Base-by-base conservation (phyloP, 2,329 filamentous ascomycete genomes). In the Xylaria multiplex region DNA sequence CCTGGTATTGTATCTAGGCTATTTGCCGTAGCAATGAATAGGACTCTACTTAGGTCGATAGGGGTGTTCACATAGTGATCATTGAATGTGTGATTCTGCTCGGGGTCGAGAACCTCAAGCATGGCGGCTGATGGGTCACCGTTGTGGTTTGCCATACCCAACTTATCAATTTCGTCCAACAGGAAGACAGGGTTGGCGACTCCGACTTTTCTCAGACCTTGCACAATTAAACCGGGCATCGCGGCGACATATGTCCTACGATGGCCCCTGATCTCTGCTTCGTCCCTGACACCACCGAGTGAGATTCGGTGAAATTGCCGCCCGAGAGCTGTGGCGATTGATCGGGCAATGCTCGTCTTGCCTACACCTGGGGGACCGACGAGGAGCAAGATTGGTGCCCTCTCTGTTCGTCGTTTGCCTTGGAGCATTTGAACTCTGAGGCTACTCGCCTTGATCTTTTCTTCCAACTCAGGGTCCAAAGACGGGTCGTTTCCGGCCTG, bases 21-120 rank as follows among this genome's bases (percentile, higher is more conserved):
- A 80, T 99, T 99, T 52, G 96, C 96, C 0, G 96, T 99, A 6
- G 96, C 96, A 74, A 99, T 97, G 81, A 99, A 99, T 11, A 99
- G 85, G 24, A 99, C 93, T 80, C 97, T 97, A 81, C 93, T 97
- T 22, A 99, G 85, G 77, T 99, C 96, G 71, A 98, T 93, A 0
- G 96, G 95, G 69, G 97, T 93, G 74, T 94, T 94, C 77, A 99
- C 88, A 78, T 98, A 99, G 80, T 99, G 96, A 76, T 99, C 96
- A 35, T 90, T 92, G 80, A 99, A 99, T 9, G 89, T 91, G 79
- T 96, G 88, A 76, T 99, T 99, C 81, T 99, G 96, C 79, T 99
- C 96, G 0, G 96, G 96, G 75, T 99, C 96, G 52, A 99, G 85
- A 11, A 99, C 96, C 79, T 99, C 96, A 14, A 99, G 88, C 95